phyloP scores from a whole-genome alignment of 331 rosid genomes.

The Spiraea crenata region DNA sequence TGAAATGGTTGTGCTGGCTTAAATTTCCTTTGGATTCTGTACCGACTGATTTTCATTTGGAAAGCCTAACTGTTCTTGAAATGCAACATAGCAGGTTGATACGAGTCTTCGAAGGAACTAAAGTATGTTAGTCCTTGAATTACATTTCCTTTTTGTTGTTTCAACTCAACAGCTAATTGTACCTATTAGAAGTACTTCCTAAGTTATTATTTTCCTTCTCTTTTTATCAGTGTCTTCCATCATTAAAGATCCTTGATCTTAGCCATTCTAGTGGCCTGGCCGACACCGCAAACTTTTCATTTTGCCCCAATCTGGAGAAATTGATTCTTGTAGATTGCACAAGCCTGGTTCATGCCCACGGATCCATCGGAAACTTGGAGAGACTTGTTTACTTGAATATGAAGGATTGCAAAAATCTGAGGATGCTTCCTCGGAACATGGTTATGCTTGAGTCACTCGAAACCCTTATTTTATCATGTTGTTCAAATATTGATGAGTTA shows the following conservation, averaged over 20 bases:
- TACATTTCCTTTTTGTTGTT: too few species aligned
- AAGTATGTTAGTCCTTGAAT: neutral
- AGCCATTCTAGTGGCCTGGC: neutral
- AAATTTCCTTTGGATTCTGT: too few species aligned
- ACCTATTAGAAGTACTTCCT: neutral
- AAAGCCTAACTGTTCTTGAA: conserved; percentile 11
- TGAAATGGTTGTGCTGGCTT: too few species aligned
- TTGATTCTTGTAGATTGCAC: neutral
- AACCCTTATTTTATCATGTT: too few species aligned
- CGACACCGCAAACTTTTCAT: neutral
- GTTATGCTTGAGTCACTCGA: too few species aligned
- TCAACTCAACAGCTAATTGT: too few species aligned
- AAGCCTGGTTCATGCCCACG: neutral
- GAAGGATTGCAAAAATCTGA: neutral
- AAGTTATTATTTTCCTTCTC: too few species aligned
- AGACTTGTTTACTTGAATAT: too few species aligned
- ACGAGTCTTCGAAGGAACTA: conserved; percentile 1
- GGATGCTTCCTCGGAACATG: neutral
- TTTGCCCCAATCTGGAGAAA: neutral
- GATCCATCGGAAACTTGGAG: too few species aligned
- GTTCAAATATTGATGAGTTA: too few species aligned
- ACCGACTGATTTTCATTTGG: conserved; percentile 1
- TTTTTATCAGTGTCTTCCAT: neutral
- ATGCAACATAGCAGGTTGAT: neutral
- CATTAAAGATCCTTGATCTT: conserved; percentile 11